These are phyloP conservation scores for Naematelia aurantialba DNA, from an alignment of 768 basidiomycete genomes.

Conservation along the genomic window DNA sequence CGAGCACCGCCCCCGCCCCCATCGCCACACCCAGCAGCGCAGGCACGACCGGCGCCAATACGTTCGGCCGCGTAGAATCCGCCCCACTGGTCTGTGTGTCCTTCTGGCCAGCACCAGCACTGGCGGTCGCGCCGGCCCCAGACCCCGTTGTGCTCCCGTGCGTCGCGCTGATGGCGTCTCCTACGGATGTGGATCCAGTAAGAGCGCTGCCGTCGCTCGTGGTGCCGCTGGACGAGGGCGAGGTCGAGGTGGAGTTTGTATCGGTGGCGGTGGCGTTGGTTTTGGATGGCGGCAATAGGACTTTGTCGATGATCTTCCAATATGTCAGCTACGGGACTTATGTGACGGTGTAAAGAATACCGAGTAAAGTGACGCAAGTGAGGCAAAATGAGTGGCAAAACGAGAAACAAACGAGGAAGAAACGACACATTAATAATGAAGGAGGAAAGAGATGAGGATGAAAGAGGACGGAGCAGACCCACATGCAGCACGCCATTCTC, in stretches of 20 bases:
- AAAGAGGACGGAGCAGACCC: conserved; percentile 12
- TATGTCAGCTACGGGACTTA: too few species aligned
- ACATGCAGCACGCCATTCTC: conserved; percentile 45
- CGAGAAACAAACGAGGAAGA: background rate
- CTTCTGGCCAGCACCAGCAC: background rate
- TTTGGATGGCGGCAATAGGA: conserved; percentile 14
- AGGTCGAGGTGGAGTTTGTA: conserved; percentile 14
- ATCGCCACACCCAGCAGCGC: background rate
- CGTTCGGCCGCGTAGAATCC: background rate
- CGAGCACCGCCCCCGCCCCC: background rate
- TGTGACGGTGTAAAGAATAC: too few species aligned
- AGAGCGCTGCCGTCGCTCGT: too few species aligned
- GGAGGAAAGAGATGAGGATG: background rate
- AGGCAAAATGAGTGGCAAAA: too few species aligned
- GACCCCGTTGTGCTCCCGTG: too few species aligned
- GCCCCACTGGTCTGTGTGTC: background rate
- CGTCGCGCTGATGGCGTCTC: too few species aligned
- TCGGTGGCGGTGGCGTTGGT: conserved; percentile 1
- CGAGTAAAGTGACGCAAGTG: too few species aligned
- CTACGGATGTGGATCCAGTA: too few species aligned
- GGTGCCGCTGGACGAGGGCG: background rate
- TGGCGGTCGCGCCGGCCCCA: too few species aligned
- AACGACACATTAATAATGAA: background rate
- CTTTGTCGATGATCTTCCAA: conserved; percentile 26
- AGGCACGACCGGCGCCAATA: too few species aligned